Base-by-base conservation (phyloP, 2,329 filamentous ascomycete species). In the Colletotrichum sp. region DNA sequence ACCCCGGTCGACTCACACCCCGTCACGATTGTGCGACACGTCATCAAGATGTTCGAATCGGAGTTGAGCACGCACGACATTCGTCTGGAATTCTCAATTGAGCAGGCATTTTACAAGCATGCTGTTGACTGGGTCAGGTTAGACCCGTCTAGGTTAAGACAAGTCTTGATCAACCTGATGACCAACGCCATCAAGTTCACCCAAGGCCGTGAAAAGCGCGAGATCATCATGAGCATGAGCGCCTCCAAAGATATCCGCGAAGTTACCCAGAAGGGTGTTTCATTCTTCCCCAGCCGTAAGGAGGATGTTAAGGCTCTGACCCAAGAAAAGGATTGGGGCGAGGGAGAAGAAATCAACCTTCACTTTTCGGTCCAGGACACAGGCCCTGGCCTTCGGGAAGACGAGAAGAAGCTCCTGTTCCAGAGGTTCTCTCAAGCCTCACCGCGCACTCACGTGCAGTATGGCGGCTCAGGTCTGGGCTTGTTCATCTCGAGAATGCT, bases 11-110 rank as follows among this genome's bases (percentile, higher is more conserved):
- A 94, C 75, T 91, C 93, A 3, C 93, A 95, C 80, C 93, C 94
- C 0, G 84, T 94, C 44, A 89, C 91, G 29, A 91, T 95, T 9
- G 92, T 95, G 3, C 90, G 93, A 77, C 88, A 92, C 39, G 93
- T 93, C 2, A 84, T 95, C 59, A 95, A 95, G 82, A 95, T 96
- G 92, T 95, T 96, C 79, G 94, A 96, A 83, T 89, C 93, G 11
- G 94, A 96, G 81, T 85, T 96, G 16, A 88, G 91, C 62, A 92
- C 92, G 9, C 93, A 95, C 74, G 92, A 92, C 59, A 96, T 96
- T 76, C 88, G 91, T 69, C 91, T 95, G 83, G 89, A 92, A 52
- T 94, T 95, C 78, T 87, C 89, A 2, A 90, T 96, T 55, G 92
- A 95, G 79, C 89, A 93, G 61, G 93, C 92, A 1, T 95, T 94